Conservation (phyloP, 306 rosid genomes). For the Prunus mongolica region DNA sequence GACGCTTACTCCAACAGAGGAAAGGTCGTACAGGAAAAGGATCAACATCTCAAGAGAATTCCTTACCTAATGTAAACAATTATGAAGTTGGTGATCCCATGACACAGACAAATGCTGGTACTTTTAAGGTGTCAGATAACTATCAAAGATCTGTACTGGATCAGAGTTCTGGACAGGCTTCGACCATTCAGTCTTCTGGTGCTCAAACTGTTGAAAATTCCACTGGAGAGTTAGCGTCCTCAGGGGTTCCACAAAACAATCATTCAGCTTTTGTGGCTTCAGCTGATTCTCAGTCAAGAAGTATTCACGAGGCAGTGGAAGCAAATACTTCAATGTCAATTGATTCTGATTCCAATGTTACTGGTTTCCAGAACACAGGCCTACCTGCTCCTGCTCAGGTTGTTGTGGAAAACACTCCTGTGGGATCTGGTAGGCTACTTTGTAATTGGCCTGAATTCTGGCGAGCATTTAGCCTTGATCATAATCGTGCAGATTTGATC, state of each 20-base stretch:
- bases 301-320: slow-evolving; percentile 44
- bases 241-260: slow-evolving; percentile 46
- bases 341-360: slow-evolving; percentile 48
- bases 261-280: slow-evolving; percentile 39
- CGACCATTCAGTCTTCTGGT: slow-evolving; percentile 52
- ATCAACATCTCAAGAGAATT: slow-evolving; percentile 64
- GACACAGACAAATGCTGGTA: slow-evolving; percentile 49
- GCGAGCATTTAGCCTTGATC: slow-evolving; percentile 96
- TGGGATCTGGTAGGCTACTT: slow-evolving; percentile 93
- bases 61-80: slow-evolving; percentile 54
- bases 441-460: slow-evolving; percentile 99
- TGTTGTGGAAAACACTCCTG: slow-evolving; percentile 94
- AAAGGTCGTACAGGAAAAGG: slow-evolving; percentile 81
- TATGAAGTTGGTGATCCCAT: slow-evolving; percentile 61
- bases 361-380: slow-evolving; percentile 55
- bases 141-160: slow-evolving; percentile 42
- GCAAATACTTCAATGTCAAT: slow-evolving; percentile 40
- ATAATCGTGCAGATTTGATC: slow-evolving; percentile 98
- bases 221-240: slow-evolving; percentile 35
- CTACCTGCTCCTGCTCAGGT: slow-evolving; percentile 99
- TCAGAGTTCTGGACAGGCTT: slow-evolving; percentile 51
- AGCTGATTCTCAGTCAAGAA: slow-evolving; percentile 39
- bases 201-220: slow-evolving; percentile 51
- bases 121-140: slow-evolving; percentile 42
- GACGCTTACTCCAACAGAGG: slow-evolving; percentile 84